Conservation (phyloP, 305 asterid species). For the Plantago rigida region DNA sequence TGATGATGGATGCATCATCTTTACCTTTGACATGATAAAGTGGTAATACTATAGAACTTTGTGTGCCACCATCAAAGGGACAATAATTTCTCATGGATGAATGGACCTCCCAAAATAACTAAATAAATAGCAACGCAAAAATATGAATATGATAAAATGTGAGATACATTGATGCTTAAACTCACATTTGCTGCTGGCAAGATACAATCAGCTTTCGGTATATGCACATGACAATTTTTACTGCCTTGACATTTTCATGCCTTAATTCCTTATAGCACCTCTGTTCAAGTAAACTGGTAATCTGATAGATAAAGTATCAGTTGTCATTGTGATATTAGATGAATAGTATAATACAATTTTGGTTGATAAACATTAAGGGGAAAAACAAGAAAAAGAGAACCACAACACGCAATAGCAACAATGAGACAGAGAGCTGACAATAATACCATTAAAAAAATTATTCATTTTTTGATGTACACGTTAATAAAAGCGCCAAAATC, state of each 20-base stretch:
- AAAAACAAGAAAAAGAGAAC: not conserved
- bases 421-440: conserved; percentile 7
- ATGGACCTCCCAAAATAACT: no score
- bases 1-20: conserved; percentile 11
- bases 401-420: not conserved
- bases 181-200: conserved; percentile 81
- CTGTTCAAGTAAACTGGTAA: conserved; percentile 71
- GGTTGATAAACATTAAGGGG: not conserved
- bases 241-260: conserved; percentile 47
- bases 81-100: conserved; percentile 8
- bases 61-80: conserved; percentile 9
- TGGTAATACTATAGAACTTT: conserved; percentile 1
- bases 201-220: conserved; percentile 58
- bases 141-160: no score
- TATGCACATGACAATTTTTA: conserved; percentile 58
- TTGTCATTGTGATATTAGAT: conserved; percentile 15
- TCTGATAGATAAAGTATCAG: conserved; percentile 39
- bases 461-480: no score
- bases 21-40: not conserved
- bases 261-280: conserved; percentile 68
- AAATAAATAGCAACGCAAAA: no score
- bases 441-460: not conserved
- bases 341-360: not conserved
- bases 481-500: no score
- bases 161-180: conserved; percentile 25